Evolutionary conservation across 106 monocot species (phyloP), one percentile per base, ranked within the genome.

Genomic region (Dendrobium chrysotoxum): DNA sequence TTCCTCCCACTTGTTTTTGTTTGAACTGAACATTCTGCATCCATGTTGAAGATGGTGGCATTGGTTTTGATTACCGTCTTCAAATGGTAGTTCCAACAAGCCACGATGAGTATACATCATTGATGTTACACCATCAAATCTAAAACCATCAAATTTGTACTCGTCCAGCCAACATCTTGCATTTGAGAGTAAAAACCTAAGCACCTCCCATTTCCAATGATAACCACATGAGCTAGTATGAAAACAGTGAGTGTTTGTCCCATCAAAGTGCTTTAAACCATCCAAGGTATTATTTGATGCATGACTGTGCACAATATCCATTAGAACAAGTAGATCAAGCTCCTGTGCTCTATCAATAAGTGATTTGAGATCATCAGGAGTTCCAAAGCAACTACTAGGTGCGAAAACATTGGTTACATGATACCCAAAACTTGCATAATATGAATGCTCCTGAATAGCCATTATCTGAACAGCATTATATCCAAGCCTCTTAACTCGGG

Each of bases 261-360:
- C n/a, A n/a, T n/a, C n/a, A n/a, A n/a, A n/a, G n/a, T n/a, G n/a
- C n/a, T n/a, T n/a, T n/a, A n/a, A n/a, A n/a, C n/a, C n/a, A n/a
- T n/a, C n/a, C n/a, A n/a, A n/a, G n/a, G n/a, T n/a, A n/a, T n/a
- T n/a, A n/a, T n/a, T n/a, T n/a, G n/a, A n/a, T n/a, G n/a, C n/a
- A n/a, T n/a, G n/a, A n/a, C 98, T 99, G 85, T 99, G 99, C 72
- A 99, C 99, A 83, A 99, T 90, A 85, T 99, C 99, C 99, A 99
- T 99, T 28, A 99, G 93, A 83, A 99, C 99, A 82, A 99, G 83
- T 25, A 99, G 66, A 44, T 93, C 99, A 85, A 99, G 99, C 86
- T 99, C 99, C 84, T 99, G 99, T 77, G 99, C 99, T 84, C 64
- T 93, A 79, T 99, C 99, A 82, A 99, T 95, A 74, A 99, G 86